Conservation (phyloP, 345 rosid genomes). For the Punica granatum region DNA sequence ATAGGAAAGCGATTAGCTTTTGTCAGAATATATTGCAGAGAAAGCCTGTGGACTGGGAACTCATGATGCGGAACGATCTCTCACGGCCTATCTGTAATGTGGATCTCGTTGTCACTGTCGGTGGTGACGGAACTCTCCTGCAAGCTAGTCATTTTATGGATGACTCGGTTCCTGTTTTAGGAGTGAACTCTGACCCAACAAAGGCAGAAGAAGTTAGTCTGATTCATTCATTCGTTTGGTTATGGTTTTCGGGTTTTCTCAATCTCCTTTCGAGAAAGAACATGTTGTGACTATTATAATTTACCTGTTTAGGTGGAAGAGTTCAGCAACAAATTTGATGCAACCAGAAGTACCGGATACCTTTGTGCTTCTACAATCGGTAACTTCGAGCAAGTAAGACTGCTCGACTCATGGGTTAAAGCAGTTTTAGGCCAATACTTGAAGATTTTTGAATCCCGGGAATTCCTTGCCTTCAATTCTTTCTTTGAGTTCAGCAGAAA, state of each 20-base stretch:
- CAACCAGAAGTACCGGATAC: conserved; percentile 78
- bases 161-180: conserved; percentile 66
- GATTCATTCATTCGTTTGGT: neutral
- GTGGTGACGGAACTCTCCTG: conserved; percentile 95
- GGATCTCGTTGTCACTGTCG: conserved; percentile 81
- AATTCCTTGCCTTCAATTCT: neutral
- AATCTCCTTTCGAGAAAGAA: neutral
- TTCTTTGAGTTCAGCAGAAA: neutral
- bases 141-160: conserved; percentile 86
- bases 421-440: neutral
- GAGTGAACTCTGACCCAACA: conserved; percentile 93
- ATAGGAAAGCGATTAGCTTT: conserved; percentile 49
- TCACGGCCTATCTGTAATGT: conserved; percentile 45
- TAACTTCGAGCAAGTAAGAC: conserved; percentile 73
- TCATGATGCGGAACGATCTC: conserved; percentile 45
- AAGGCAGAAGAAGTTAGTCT: conserved; percentile 57
- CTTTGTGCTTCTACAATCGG: conserved; percentile 77
- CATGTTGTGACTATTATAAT: neutral
- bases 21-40: conserved; percentile 61
- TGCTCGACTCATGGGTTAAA: neutral
- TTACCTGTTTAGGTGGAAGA: conserved; percentile 47
- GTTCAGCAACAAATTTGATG: conserved; percentile 64
- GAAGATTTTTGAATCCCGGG: neutral
- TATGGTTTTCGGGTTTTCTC: neutral
- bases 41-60: conserved; percentile 64